Percentiles rank a stretch among this genome's conserved stretches.
phyloP scores from a whole-genome alignment of 805 yeast species.

The Myxozyma kluyveri region DNA sequence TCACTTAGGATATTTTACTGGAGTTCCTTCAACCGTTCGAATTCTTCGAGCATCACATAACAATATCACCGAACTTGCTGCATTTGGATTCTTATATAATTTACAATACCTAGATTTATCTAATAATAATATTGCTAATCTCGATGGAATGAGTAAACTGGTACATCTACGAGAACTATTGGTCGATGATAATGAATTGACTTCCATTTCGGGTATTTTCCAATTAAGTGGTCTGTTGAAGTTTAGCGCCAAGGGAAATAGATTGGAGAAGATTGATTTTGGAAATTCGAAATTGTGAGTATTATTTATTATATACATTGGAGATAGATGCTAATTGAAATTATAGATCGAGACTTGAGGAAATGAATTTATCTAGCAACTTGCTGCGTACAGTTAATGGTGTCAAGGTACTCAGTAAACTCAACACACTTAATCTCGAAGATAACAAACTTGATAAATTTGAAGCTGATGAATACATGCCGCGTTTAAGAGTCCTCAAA shows the following conservation, averaged over 20 bases:
- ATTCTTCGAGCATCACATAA: slow-evolving; percentile 43
- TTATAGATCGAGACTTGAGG: slow-evolving; percentile 28
- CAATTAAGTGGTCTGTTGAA: slow-evolving; percentile 38
- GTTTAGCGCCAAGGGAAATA: slow-evolving; percentile 33
- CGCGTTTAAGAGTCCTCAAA: slow-evolving; percentile 43
- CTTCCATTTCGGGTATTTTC: slow-evolving; percentile 42
- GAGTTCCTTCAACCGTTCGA: slow-evolving; percentile 44
- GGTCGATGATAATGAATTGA: slow-evolving; percentile 44
- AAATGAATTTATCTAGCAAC: slow-evolving; percentile 33
- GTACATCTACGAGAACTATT: slow-evolving; percentile 46
- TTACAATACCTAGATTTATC: slow-evolving; percentile 46
- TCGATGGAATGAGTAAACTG: slow-evolving; percentile 41
- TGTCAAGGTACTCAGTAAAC: slow-evolving; percentile 32
- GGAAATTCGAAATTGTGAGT: slow-evolving; percentile 27
- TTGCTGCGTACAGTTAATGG: slow-evolving; percentile 31
- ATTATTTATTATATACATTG: background rate
- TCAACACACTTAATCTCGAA: slow-evolving; percentile 44
- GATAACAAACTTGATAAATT: slow-evolving; percentile 33
- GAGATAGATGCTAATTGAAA: background rate
- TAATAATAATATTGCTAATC: slow-evolving; percentile 40
- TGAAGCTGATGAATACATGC: slow-evolving; percentile 31
- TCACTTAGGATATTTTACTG: slow-evolving; percentile 45
- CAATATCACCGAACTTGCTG: slow-evolving; percentile 43
- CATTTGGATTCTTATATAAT: slow-evolving; percentile 45
- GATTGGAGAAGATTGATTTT: slow-evolving; percentile 31